Evolutionary conservation across 768 basidiomycete genomes (phyloP).

Genomic region (Rhodotorula paludigena): DNA sequence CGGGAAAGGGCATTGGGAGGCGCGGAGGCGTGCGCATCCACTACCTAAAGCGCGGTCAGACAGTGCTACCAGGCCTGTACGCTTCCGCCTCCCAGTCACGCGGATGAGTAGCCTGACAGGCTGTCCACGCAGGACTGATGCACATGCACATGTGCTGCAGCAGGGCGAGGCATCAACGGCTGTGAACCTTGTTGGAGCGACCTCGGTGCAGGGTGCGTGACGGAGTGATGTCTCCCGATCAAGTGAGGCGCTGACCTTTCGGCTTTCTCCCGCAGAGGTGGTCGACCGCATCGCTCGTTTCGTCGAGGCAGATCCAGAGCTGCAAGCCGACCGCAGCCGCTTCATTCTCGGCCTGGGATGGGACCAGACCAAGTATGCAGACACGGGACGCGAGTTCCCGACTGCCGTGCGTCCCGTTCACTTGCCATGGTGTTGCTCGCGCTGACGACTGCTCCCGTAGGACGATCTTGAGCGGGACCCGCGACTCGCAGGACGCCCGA

Average conservation of each 20-base stretch:
- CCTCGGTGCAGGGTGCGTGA: conserved; percentile 59
- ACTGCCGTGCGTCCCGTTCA: conserved; percentile 56
- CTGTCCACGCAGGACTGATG: conserved; percentile 50
- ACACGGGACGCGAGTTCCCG: conserved; percentile 57
- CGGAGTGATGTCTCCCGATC: too few species aligned
- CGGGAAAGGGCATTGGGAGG: not conserved
- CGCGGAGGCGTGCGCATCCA: conserved; percentile 10
- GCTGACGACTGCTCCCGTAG: conserved; percentile 48
- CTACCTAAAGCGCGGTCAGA: conserved; percentile 6
- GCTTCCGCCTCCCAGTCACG: not conserved
- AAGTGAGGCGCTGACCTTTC: not conserved
- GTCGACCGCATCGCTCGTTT: conserved; percentile 59
- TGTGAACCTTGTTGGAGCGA: conserved; percentile 59
- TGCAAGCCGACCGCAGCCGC: conserved; percentile 53
- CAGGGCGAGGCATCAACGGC: conserved; percentile 64
- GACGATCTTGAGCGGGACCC: conserved; percentile 68
- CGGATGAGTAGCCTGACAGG: too few species aligned
- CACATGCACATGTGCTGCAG: conserved; percentile 70
- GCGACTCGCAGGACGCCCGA: conserved; percentile 62
- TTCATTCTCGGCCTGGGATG: conserved; percentile 89
- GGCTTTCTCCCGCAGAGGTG: conserved; percentile 53
- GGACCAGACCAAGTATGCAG: conserved; percentile 67
- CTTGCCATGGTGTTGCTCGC: not conserved
- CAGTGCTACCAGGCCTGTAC: conserved; percentile 16
- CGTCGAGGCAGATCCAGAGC: conserved; percentile 58